Conservation (phyloP, 1,284 basidiomycete species). For the Puccinia polysora region DNA sequence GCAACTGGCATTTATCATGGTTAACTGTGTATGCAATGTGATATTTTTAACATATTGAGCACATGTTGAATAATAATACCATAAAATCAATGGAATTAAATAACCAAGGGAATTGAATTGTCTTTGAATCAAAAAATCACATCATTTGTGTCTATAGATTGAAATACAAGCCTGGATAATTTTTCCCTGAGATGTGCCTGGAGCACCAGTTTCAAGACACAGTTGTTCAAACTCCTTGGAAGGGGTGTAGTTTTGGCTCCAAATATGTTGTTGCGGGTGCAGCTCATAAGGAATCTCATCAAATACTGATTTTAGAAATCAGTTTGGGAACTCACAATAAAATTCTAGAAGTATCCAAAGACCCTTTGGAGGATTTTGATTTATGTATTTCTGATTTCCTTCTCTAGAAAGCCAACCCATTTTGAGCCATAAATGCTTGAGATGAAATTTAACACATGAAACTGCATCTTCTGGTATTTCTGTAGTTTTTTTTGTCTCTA, state of each 20-base stretch:
- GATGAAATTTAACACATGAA: too few relatives aligned
- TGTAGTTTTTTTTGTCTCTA: neutral
- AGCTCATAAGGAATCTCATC: conserved; percentile 83
- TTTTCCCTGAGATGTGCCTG: conserved; percentile 60
- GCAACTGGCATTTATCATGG: neutral
- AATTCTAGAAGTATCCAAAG: conserved; percentile 87
- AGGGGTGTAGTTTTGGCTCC: conserved; percentile 58
- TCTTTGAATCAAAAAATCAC: conserved; percentile 87
- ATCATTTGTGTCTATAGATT: conserved; percentile 69
- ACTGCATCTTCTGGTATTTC: conserved; percentile 3
- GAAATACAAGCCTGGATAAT: conserved; percentile 28
- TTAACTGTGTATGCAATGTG: neutral
- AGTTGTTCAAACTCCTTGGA: conserved; percentile 67
- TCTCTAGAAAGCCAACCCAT: neutral
- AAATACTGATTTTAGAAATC: conserved; percentile 96
- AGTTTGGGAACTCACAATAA: conserved; percentile 80
- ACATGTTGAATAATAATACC: conserved; percentile 24
- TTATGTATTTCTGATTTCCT: too few relatives aligned
- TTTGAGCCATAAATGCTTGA: too few relatives aligned
- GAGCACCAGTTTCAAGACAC: conserved; percentile 87
- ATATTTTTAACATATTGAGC: conserved; percentile 26
- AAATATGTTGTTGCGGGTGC: conserved; percentile 95
- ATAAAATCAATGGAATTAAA: conserved; percentile 36
- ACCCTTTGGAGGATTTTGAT: conserved; percentile 77
- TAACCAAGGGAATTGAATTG: conserved; percentile 55